Conservation (phyloP, 2,329 filamentous ascomycete species). For the Didymella pomorum region DNA sequence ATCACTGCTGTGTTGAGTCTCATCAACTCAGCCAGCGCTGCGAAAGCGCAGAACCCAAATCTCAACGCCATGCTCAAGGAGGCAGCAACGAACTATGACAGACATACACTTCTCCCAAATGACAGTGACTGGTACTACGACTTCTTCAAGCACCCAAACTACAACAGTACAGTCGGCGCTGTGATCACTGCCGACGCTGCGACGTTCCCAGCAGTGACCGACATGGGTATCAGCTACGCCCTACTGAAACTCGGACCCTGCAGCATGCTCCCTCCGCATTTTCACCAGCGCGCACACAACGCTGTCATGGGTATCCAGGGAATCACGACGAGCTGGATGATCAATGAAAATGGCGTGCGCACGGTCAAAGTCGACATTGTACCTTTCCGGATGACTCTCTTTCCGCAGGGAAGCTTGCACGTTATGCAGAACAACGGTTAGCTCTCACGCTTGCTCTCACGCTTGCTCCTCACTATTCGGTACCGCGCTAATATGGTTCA, state of each 20-base stretch:
- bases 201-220: constrained; percentile 59
- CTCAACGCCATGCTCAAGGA: constrained; percentile 48
- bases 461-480: not conserved
- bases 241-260: constrained; percentile 60
- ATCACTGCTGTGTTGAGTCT: constrained; percentile 21
- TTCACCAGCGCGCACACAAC: constrained; percentile 61
- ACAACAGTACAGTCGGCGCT: constrained; percentile 57
- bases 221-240: constrained; percentile 59
- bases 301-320: constrained; percentile 58
- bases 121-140: constrained; percentile 60
- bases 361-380: constrained; percentile 53
- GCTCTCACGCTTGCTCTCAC: constrained; percentile 17
- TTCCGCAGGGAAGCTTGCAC: constrained; percentile 59
- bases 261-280: constrained; percentile 61
- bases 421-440: constrained; percentile 61
- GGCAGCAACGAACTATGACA: constrained; percentile 58
- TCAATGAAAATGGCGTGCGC: constrained; percentile 60
- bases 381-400: constrained; percentile 60
- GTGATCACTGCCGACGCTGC: constrained; percentile 63
- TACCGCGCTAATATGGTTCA: constrained; percentile 25
- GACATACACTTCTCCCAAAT: constrained; percentile 51
- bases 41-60: constrained; percentile 53
- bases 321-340: constrained; percentile 62
- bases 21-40: constrained; percentile 48
- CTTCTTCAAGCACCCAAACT: constrained; percentile 55